These are phyloP conservation scores for Chytriomyces sp. DNA, from an alignment of 192 early-diverging fungal species.

Conservation along the genomic window DNA sequence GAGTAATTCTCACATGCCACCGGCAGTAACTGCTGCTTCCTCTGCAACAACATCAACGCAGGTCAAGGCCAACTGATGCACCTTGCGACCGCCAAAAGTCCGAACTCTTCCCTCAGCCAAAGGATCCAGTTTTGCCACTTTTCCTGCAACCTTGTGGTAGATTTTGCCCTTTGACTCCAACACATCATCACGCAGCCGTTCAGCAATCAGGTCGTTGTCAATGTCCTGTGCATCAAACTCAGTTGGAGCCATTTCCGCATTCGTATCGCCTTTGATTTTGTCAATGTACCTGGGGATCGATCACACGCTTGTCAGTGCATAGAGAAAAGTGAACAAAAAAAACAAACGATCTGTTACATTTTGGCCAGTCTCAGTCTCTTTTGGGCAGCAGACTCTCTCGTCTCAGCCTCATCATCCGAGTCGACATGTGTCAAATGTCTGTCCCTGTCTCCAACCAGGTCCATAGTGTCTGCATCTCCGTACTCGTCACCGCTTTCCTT, in stretches of 20 bases:
- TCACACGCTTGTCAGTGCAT: neutral
- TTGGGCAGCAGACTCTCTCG: constrained; percentile 86
- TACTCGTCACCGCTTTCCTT: neutral
- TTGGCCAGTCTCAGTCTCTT: constrained; percentile 94
- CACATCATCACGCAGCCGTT: constrained; percentile 81
- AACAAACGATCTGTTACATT: constrained; percentile 34
- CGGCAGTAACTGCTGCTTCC: constrained; percentile 37
- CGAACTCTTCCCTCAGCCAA: constrained; percentile 37
- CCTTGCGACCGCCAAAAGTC: constrained; percentile 50
- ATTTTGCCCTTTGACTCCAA: constrained; percentile 60
- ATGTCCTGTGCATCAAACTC: constrained; percentile 92
- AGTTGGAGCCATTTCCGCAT: constrained; percentile 43
- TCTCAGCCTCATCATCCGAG: constrained; percentile 47
- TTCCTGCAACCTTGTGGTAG: constrained; percentile 61
- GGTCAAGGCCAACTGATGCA: constrained; percentile 82
- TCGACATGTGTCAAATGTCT: neutral
- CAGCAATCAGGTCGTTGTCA: constrained; percentile 91
- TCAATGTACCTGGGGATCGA: constrained; percentile 69
- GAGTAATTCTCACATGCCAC: constrained; percentile 14
- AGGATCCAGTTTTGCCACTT: constrained; percentile 48
- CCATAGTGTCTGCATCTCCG: constrained; percentile 35
- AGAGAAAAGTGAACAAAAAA: neutral
- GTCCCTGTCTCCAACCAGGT: constrained; percentile 14
- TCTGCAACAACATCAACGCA: constrained; percentile 68
- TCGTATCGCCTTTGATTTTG: constrained; percentile 71